phyloP scores from a whole-genome alignment of 208 protist genomes.

The Crithidia thermophila region DNA sequence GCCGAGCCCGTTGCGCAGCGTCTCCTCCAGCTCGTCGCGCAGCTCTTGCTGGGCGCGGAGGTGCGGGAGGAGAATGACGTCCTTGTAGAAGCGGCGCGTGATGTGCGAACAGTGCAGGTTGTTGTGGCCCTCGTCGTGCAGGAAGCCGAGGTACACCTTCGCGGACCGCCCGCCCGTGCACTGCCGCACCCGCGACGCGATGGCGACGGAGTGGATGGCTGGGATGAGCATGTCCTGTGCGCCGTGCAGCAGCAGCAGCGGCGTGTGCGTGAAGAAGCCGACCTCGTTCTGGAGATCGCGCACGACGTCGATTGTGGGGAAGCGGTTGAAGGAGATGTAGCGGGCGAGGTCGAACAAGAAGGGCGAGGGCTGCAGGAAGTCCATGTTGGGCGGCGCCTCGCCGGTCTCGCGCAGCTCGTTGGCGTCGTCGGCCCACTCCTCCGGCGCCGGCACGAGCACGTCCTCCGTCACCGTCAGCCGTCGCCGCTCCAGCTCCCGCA shows the following conservation, averaged over 20 bases:
- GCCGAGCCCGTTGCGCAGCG: conserved; percentile 11
- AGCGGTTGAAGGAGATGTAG: conserved; percentile 45
- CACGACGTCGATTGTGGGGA: conserved; percentile 37
- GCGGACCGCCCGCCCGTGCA: conserved; percentile 21
- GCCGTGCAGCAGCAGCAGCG: conserved; percentile 51
- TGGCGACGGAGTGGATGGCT: conserved; percentile 39
- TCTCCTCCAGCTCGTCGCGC: conserved; percentile 19
- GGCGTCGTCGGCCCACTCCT: conserved; percentile 33
- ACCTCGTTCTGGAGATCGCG: conserved; percentile 39
- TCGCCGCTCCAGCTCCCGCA: conserved; percentile 36
- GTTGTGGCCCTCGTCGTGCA: conserved; percentile 36
- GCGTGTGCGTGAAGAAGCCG: conserved; percentile 39
- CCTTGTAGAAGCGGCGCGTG: conserved; percentile 51
- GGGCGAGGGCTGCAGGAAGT: conserved; percentile 17
- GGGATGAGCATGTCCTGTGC: conserved; percentile 35
- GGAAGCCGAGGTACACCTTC: conserved; percentile 38
- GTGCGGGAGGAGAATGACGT: conserved; percentile 45
- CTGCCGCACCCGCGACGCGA: conserved; percentile 39
- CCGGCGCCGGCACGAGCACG: conserved; percentile 29
- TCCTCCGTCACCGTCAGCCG: conserved; percentile 22
- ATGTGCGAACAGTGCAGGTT: conserved; percentile 35
- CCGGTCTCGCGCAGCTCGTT: conserved; percentile 15
- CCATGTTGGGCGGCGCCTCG: conserved; percentile 10
- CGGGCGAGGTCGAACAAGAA: conserved; percentile 35
- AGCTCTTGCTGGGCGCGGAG: conserved; percentile 28